A percentile compares a stretch with the other conserved stretches of the same genome.
phyloP scores from a whole-genome alignment of 345 rosid species.

The Kandelia obovata region DNA sequence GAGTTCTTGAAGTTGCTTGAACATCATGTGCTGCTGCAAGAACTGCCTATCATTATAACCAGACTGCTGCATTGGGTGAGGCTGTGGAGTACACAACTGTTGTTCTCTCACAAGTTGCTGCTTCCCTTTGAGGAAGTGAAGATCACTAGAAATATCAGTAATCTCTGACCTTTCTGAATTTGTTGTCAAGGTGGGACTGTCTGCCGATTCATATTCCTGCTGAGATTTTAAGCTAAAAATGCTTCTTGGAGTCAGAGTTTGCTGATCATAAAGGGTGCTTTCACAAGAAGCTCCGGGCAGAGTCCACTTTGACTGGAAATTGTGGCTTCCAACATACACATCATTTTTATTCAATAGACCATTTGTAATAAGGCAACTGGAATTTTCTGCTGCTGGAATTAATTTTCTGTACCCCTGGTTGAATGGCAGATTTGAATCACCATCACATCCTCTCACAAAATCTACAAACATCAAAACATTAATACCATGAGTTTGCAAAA shows the following conservation, averaged over 20 bases:
- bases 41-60: slow-evolving; percentile 55
- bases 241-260: slow-evolving; percentile 16
- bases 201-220: slow-evolving; percentile 17
- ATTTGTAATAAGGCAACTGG: slow-evolving; percentile 22
- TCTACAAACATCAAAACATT: slow-evolving; percentile 25
- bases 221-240: slow-evolving; percentile 18
- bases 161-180: slow-evolving; percentile 23
- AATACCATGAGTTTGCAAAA: background rate
- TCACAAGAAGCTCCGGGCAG: slow-evolving; percentile 11
- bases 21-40: slow-evolving; percentile 65
- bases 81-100: slow-evolving; percentile 26
- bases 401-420: slow-evolving; percentile 19
- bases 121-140: slow-evolving; percentile 39
- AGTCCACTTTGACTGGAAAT: slow-evolving; percentile 17
- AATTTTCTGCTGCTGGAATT: slow-evolving; percentile 27
- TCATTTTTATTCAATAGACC: slow-evolving; percentile 25
- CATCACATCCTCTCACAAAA: slow-evolving; percentile 20
- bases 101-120: slow-evolving; percentile 34
- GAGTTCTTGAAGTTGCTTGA: slow-evolving; percentile 68
- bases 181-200: slow-evolving; percentile 24
- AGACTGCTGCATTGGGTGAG: slow-evolving; percentile 51
- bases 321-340: slow-evolving; percentile 19
- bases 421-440: slow-evolving; percentile 21
- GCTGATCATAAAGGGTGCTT: slow-evolving; percentile 19
- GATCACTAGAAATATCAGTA: slow-evolving; percentile 31